Base-by-base conservation (phyloP, 2,329 filamentous ascomycete genomes). In the Raffaelea deltoideospora region DNA sequence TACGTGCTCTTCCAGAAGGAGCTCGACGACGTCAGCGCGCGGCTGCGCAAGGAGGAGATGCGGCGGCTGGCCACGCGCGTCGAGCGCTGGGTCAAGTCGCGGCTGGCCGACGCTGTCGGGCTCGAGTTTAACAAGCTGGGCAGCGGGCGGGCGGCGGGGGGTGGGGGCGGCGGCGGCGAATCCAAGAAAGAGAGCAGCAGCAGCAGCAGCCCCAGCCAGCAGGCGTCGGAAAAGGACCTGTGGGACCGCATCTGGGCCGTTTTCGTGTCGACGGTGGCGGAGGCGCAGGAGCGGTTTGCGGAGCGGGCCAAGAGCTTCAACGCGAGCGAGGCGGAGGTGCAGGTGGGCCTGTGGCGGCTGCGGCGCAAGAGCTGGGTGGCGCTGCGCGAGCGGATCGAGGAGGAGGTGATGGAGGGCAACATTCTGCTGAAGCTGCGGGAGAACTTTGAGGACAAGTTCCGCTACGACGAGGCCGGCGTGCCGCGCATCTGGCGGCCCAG, bases 381-480 rank as follows among this genome's bases (percentile, higher is more conserved):
- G 13, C 66, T 98, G 42, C 74, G 84, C 32, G 79, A 85, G 41
- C 90, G 84, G 64, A 81, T 98, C 43, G 88, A 96, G 26, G 90
- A 98, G 53, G 90, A 98, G 59, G 84, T 95, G 53, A 93, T 93
- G 76, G 90, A 96, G 60, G 88, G 88, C 50, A 98, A 96, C 53
- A 76, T 98, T 37, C 64, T 96, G 24, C 67, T 96, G 47, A 98
- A 98, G 64, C 72, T 98, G 35, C 76, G 90, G 26, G 90, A 98
- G 58, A 96, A 95, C 62, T 98, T 98, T 47, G 90, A 98, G 59
- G 90, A 98, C 63, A 95, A 94, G 59, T 98, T 98, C 71, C 79
- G 90, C 45, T 98, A 98, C 50, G 90, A 98, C 50, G 87, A 95
- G 41, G 76, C 77, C 7, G 90, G 90, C 20, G 90, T 98, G 5